These are phyloP conservation scores for Puccinia coronata DNA, from an alignment of 1,284 basidiomycete species.

Conservation along the genomic window DNA sequence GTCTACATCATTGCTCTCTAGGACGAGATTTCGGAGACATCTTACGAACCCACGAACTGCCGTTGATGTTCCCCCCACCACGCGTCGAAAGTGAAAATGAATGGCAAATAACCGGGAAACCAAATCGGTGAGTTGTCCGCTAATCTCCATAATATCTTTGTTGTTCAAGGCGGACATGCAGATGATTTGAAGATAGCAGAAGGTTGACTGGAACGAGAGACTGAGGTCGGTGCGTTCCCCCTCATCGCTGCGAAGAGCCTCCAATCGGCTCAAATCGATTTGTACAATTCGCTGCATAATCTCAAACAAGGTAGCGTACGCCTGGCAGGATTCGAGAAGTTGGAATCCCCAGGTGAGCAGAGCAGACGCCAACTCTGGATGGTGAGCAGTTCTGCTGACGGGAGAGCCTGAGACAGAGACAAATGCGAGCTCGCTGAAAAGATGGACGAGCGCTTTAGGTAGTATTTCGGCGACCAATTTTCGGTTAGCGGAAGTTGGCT, in stretches of 20 bases:
- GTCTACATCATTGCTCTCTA: conserved; percentile 28
- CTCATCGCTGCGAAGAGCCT: conserved; percentile 26
- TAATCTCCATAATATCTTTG: conserved; percentile 37
- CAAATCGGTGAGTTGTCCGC: conserved; percentile 23
- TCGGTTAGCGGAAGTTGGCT: conserved; percentile 45
- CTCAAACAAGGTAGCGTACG: conserved; percentile 27
- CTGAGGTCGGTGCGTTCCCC: conserved; percentile 15
- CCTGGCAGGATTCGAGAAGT: conserved; percentile 40
- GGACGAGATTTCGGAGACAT: conserved; percentile 28
- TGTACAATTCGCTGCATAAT: conserved; percentile 36
- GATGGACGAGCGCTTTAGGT: conserved; percentile 26
- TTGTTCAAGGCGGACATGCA: conserved; percentile 32
- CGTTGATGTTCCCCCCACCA: not conserved
- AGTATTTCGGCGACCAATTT: conserved; percentile 44
- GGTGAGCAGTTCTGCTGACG: not conserved
- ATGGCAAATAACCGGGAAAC: conserved; percentile 21
- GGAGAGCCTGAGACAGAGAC: not conserved
- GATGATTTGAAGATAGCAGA: conserved; percentile 34
- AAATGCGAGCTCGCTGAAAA: conserved; percentile 38
- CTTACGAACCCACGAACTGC: conserved; percentile 26
- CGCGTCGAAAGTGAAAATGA: conserved; percentile 40
- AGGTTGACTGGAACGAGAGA: conserved; percentile 25
- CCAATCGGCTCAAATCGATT: conserved; percentile 32
- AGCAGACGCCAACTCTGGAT: conserved; percentile 40
- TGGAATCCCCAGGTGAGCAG: conserved; percentile 43